Conservation (phyloP, 306 rosid species). For the Hippophae gyantsensis region DNA sequence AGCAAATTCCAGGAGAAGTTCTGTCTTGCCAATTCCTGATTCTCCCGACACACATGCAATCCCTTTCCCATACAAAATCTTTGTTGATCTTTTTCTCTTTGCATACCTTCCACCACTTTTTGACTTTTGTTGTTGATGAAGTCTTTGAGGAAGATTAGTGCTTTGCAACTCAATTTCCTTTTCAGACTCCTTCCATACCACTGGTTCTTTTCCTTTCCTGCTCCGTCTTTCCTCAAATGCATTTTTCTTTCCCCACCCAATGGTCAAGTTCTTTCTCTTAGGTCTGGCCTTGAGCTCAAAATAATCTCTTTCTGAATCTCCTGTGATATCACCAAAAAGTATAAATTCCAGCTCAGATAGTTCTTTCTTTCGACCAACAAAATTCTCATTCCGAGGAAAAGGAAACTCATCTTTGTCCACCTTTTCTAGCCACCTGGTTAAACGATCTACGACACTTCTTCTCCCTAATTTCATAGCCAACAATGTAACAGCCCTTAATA, state of each 20-base stretch:
- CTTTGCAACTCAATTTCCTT: constrained; percentile 83
- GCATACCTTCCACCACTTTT: constrained; percentile 43
- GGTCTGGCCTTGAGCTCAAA: constrained; percentile 77
- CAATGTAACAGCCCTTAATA: constrained; percentile 49
- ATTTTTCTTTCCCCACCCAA: constrained; percentile 59
- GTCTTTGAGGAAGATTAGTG: constrained; percentile 38
- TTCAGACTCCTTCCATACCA: constrained; percentile 81
- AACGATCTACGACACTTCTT: constrained; percentile 65
- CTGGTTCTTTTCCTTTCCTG: constrained; percentile 68
- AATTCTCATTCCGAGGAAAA: constrained; percentile 52
- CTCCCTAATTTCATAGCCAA: constrained; percentile 66
- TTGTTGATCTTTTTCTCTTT: constrained; percentile 48
- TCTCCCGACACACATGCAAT: constrained; percentile 78
- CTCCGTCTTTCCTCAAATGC: constrained; percentile 45
- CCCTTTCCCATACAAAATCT: constrained; percentile 71
- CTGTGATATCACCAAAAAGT: constrained; percentile 63
- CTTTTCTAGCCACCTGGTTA: constrained; percentile 68
- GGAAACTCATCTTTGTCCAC: constrained; percentile 82
- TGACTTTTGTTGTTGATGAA: constrained; percentile 31
- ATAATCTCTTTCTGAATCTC: constrained; percentile 69
- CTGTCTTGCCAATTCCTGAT: constrained; percentile 83
- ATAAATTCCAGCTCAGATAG: constrained; percentile 70
- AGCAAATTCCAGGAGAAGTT: constrained; percentile 80
- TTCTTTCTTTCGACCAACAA: constrained; percentile 75
- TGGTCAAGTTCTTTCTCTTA: constrained; percentile 44